Base-by-base conservation (phyloP, 148 eudicot genomes). In the Persicaria maculosa region DNA sequence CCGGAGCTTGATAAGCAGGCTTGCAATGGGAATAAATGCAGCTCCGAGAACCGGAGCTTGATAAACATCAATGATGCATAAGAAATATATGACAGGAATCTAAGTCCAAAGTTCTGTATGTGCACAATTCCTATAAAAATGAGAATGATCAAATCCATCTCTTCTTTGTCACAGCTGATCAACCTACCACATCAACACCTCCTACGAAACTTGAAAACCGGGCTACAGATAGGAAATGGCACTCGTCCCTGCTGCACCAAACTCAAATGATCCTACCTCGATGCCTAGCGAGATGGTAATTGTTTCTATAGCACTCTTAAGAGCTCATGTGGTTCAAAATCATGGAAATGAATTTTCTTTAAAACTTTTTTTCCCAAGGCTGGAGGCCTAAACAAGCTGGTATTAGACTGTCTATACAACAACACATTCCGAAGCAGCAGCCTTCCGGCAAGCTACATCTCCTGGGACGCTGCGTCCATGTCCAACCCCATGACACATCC, bases 181-280 rank as follows among this genome's bases (percentile, higher is more conserved):
- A 86, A 80, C 80, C 89, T 57, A 71, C 81, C 74, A 62, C 84
- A 19, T 55, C 81, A 19, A 61, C 90, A 4, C 71, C 86, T 72
- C 84, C 79, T 68, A 68, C 82, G 57, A 80, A 74, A 78, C 80
- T 83, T 36, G 76, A 83, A 31, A 91, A 86, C 81, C 93, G 97
- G 76, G 59, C 85, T 45, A 80, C 92, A n/a, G 98, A 77, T 94
- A 97, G 97, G 98, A 94, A 79, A 71, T 94, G 80, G 98, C 98
- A 72, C 97, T 91, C 76, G 96, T 94, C 50, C 50, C 50, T 7
- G 86, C 95, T 76, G 89, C 97, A 75, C 96, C 98, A 47, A 91
- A 91, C 80, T 86, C 95, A 48, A 88, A 86, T 67, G 93, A 85
- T 78, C 83, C 79, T 61, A 76, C 87, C 50, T 70, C 89, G 20